Evolutionary conservation across 257 asterid species (phyloP).

Genomic region (Paulownia fortunei): DNA sequence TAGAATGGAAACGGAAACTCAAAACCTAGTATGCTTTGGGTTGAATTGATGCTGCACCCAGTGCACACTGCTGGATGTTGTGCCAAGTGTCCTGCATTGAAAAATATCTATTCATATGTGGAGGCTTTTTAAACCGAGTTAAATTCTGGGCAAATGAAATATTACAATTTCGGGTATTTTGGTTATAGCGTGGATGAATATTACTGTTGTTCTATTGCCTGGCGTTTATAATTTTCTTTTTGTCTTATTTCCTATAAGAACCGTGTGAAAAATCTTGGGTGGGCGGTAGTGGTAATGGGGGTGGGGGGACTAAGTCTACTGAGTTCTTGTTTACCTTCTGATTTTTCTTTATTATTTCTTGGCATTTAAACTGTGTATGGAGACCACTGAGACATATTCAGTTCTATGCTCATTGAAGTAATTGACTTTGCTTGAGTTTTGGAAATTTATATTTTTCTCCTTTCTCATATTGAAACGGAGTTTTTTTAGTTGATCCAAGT

Average conservation of each 20-base stretch:
- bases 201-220: not conserved
- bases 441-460: not conserved
- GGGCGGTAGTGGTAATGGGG: no score
- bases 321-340: not conserved
- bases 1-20: not conserved
- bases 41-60: no score
- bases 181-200: not conserved
- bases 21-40: not conserved
- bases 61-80: no score
- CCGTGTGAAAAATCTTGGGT: not conserved
- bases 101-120: not conserved
- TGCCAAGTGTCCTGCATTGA: no score
- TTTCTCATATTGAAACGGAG: not conserved
- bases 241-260: not conserved
- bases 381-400: not conserved
- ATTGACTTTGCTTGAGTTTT: slow-evolving; percentile 6
- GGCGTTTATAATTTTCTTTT: not conserved
- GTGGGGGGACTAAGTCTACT: not conserved
- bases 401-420: not conserved
- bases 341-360: not conserved
- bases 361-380: not conserved
- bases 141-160: not conserved
- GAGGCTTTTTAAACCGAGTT: not conserved
- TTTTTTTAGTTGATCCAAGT: slow-evolving; percentile 60
- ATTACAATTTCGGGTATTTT: slow-evolving; percentile 13